These are phyloP conservation scores for Ophiostoma himal-ulmi DNA, from an alignment of 2,329 filamentous ascomycete species.

Conservation along the genomic window DNA sequence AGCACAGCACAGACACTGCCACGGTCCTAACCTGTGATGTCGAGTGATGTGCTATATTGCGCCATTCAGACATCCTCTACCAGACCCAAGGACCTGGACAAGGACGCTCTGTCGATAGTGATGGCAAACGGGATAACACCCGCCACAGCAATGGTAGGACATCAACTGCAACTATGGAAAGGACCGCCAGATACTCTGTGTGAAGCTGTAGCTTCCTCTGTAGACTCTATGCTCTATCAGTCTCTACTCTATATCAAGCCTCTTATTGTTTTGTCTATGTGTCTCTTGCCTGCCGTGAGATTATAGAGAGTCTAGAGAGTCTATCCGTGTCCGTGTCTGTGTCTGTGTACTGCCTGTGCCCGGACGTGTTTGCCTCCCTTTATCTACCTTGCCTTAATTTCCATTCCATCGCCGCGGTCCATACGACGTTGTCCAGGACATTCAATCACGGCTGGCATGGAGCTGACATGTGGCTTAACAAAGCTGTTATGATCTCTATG, in stretches of 20 bases:
- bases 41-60: not conserved
- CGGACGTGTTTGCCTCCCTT: not conserved
- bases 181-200: not conserved
- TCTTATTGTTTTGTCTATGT: not conserved
- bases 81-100: conserved; percentile 1
- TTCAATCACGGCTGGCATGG: not conserved
- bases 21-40: not conserved
- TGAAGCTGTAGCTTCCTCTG: not conserved
- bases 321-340: not conserved
- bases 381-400: conserved; percentile 10
- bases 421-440: conserved; percentile 1
- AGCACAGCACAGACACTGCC: not conserved
- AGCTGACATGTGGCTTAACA: not conserved
- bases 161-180: not conserved
- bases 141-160: not conserved
- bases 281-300: not conserved
- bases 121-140: not conserved
- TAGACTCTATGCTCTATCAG: not conserved
- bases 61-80: not conserved
- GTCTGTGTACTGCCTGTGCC: not conserved
- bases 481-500: not conserved
- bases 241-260: not conserved
- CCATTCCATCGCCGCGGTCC: conserved; percentile 5
- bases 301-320: not conserved
- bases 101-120: not conserved